Base-by-base conservation (phyloP, 2,329 filamentous ascomycete genomes). In the Huntiella omanensis region DNA sequence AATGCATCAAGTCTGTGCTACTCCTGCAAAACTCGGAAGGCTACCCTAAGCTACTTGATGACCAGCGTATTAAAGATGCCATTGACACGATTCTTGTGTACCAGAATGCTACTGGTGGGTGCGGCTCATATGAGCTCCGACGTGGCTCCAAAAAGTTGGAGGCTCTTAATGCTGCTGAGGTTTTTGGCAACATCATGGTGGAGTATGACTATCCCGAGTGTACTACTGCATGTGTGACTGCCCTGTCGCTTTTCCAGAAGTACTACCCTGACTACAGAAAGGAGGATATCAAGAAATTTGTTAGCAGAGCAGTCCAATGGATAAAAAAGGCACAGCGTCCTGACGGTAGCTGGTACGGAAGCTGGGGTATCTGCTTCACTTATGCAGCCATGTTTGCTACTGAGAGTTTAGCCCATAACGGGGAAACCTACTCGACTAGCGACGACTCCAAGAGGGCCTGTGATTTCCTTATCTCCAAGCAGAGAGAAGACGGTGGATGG, bases 171-270 rank as follows among this genome's bases (percentile, higher is more conserved):
- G 88, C 88, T 0, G 91, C 91, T 1, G 91, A 98, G 59, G 87
- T 98, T 0, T 98, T 98, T 60, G 87, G 85, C 11, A 74, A 79
- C 15, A 98, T 98, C 64, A 98, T 98, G 91, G 80, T 98, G 46
- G 88, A 96, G 58, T 98, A 98, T 60, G 85, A 94, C 59, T 96
- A 98, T 57, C 86, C 88, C 0, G 91, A 98, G 61, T 98, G 91
- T 66, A 98, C 91, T 0, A 96, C 91, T 2, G 87, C 91, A 1
- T 85, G 86, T 28, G 82, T 98, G 3, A 95, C 84, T 1, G 86
- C 83, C 0, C 68, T 98, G 15, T 81, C 80, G 4, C 68, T 88
- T 2, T 96, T 96, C 66, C 73, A 75, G 53, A 71, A 80, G 55
- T 70, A 83, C 59, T 92, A 85, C 67, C 85, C 88, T 0, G 66